A percentile compares a stretch with the other conserved stretches of the same genome.
Conservation (phyloP, 495 filamentous ascomycete genomes). For the Darksidea phi region DNA sequence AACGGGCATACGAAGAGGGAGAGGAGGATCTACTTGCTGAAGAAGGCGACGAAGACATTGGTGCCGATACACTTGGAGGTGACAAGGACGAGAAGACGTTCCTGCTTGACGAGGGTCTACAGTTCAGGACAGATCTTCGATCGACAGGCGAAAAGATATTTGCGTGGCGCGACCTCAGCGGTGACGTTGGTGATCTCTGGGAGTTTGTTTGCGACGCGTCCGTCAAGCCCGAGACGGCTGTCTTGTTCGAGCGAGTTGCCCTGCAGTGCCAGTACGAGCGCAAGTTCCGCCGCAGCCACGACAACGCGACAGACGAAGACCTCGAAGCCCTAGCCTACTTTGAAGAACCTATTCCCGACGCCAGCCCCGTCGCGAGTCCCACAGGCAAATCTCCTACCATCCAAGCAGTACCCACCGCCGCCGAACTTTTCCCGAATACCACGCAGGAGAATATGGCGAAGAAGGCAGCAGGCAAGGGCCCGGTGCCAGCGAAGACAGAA, state of each 20-base stretch:
- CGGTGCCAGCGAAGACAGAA: constrained; percentile 28
- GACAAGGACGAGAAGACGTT: constrained; percentile 98
- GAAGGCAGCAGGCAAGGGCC: constrained; percentile 27
- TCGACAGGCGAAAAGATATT: constrained; percentile 77
- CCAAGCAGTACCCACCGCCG: constrained; percentile 26
- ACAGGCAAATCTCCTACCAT: constrained; percentile 43
- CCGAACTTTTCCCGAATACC: constrained; percentile 34
- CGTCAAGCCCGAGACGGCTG: constrained; percentile 66
- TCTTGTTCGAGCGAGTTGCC: constrained; percentile 79
- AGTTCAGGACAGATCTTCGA: constrained; percentile 79
- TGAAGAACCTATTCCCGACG: constrained; percentile 76
- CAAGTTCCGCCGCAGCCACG: constrained; percentile 75
- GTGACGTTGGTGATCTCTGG: constrained; percentile 88
- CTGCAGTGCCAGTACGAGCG: constrained; percentile 96
- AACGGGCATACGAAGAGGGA: constrained; percentile 94
- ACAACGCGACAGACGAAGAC: constrained; percentile 78
- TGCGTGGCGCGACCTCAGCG: constrained; percentile 92
- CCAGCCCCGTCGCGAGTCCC: constrained; percentile 73
- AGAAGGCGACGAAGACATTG: constrained; percentile 74
- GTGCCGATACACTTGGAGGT: constrained; percentile 58
- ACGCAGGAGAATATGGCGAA: constrained; percentile 33
- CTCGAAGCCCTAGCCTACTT: constrained; percentile 78
- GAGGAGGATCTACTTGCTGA: constrained; percentile 86
- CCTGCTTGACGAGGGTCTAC: constrained; percentile 84
- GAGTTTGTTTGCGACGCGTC: constrained; percentile 90